Evolutionary conservation across 1,139 yeast genomes (phyloP).

Genomic region (Lodderomyces theae): DNA sequence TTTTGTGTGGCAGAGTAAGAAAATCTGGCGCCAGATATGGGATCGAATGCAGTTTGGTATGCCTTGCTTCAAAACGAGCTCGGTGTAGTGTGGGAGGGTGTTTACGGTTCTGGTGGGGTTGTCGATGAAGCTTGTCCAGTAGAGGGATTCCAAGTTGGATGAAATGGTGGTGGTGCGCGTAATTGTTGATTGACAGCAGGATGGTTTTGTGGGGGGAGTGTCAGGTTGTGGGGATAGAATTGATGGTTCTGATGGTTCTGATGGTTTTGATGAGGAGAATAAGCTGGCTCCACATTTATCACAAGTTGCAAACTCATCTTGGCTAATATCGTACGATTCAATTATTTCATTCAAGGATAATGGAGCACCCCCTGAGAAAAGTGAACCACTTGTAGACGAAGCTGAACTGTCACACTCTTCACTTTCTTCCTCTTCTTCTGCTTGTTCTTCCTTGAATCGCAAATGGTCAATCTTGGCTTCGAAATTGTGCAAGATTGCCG

Average conservation of each 20-base stretch:
- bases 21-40: conserved; percentile 36
- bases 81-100: conserved; percentile 48
- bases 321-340: conserved; percentile 23
- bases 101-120: conserved; percentile 46
- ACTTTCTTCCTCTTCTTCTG: conserved; percentile 6
- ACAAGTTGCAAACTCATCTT: conserved; percentile 41
- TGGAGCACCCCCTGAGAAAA: conserved; percentile 1
- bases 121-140: conserved; percentile 46
- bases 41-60: conserved; percentile 39
- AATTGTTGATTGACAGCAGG: conserved; percentile 14
- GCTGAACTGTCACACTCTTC: no score
- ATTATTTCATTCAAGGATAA: conserved; percentile 16
- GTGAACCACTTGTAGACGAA: not conserved
- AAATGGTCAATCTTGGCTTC: conserved; percentile 31
- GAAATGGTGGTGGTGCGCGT: conserved; percentile 5
- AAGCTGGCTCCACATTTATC: conserved; percentile 16
- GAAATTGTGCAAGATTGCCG: conserved; percentile 1
- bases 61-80: conserved; percentile 40
- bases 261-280: not conserved
- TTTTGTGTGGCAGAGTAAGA: conserved; percentile 27
- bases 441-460: conserved; percentile 6
- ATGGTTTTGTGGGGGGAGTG: conserved; percentile 9
- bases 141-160: conserved; percentile 35
- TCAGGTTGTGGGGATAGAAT: no score
- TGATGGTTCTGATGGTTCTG: not conserved